Percentiles rank a stretch among this genome's conserved stretches.
These are phyloP conservation scores for Phaeomoniella chlamydospora DNA, from an alignment of 2,329 filamentous ascomycete species.

Conservation along the genomic window DNA sequence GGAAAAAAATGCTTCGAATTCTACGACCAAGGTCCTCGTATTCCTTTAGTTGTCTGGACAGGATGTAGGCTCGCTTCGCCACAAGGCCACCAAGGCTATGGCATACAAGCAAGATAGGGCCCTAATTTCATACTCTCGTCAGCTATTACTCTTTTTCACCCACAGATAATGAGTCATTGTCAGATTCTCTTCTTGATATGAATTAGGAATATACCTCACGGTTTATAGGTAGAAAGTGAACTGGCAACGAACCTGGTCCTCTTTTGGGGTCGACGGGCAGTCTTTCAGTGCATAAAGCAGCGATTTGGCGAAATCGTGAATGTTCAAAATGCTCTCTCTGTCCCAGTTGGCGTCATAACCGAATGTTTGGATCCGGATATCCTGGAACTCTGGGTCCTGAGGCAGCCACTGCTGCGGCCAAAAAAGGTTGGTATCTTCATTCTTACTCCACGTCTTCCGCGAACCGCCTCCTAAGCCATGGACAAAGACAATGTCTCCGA, in stretches of 20 bases:
- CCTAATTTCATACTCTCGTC: no score
- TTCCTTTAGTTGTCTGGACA: slow-evolving; percentile 7
- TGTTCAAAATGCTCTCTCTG: neutral
- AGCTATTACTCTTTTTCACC: no score
- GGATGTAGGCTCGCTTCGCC: slow-evolving; percentile 15
- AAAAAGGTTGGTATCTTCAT: slow-evolving; percentile 15
- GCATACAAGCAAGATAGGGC: no score
- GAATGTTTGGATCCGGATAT: slow-evolving; percentile 13
- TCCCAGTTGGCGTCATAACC: slow-evolving; percentile 12
- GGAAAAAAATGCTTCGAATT: slow-evolving; percentile 11
- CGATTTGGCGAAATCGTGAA: neutral
- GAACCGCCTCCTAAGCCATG: slow-evolving; percentile 25
- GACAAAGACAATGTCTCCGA: slow-evolving; percentile 18
- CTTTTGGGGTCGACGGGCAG: no score
- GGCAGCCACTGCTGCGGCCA: slow-evolving; percentile 30
- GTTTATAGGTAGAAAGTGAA: no score
- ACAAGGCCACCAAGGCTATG: slow-evolving; percentile 32
- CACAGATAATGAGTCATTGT: no score
- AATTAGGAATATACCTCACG: no score
- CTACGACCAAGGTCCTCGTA: no score
- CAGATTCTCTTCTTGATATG: no score
- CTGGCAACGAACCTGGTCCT: no score
- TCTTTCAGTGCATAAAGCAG: neutral
- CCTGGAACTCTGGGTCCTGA: slow-evolving; percentile 10
- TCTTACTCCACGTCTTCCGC: slow-evolving; percentile 25